Evolutionary conservation across 192 early-diverging fungal species (phyloP).

Genomic region (Pilobolus umbonatus): DNA sequence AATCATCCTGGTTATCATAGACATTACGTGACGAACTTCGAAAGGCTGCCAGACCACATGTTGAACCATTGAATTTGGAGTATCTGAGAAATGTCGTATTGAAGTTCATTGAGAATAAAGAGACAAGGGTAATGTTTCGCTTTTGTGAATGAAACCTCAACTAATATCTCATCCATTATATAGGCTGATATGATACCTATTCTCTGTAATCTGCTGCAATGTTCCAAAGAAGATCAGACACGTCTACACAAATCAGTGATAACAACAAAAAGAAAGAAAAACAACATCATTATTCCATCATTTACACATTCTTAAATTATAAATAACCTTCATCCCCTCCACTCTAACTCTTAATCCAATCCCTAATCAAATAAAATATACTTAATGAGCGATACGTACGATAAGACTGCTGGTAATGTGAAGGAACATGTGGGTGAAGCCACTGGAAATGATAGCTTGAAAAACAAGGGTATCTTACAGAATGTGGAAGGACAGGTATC

Average conservation of each 20-base stretch:
- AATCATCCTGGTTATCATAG: background rate
- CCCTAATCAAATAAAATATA: conserved; percentile 2
- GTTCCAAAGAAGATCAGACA: background rate
- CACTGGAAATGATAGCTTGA: conserved; percentile 34
- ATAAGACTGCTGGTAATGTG: conserved; percentile 19
- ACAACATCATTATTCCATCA: too few species aligned
- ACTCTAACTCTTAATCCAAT: too few species aligned
- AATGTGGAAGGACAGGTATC: conserved; percentile 27
- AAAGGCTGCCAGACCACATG: background rate
- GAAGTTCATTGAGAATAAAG: conserved; percentile 13
- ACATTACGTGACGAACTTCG: conserved; percentile 14
- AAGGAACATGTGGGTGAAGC: conserved; percentile 34
- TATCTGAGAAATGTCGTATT: conserved; percentile 14
- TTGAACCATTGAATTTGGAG: conserved; percentile 2
- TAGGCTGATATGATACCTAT: conserved; percentile 7
- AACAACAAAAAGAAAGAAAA: too few species aligned
- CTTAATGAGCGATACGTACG: background rate
- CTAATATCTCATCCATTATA: background rate
- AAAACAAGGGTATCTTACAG: conserved; percentile 28
- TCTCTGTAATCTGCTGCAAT: conserved; percentile 1
- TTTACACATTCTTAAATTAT: too few species aligned
- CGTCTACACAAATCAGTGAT: background rate
- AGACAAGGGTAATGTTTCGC: conserved; percentile 6
- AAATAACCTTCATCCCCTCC: too few species aligned
- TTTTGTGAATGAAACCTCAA: background rate